Percentiles rank a stretch among this genome's conserved stretches.
These are phyloP conservation scores for Platanus orientalis DNA, from an alignment of 164 flowering plant species.

Conservation along the genomic window DNA sequence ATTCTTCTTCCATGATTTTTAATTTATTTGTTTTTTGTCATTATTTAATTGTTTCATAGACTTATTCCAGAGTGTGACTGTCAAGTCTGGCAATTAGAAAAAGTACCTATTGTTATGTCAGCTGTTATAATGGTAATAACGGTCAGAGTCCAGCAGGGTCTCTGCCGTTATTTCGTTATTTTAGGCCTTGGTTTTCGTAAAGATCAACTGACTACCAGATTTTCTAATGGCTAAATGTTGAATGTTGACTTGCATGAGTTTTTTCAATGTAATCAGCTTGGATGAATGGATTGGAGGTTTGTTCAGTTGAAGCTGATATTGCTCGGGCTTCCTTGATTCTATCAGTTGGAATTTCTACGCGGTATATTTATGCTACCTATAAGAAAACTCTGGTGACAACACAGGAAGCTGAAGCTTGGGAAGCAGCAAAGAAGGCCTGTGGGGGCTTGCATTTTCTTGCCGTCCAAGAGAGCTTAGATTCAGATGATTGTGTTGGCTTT, in stretches of 20 bases:
- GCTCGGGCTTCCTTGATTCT: conserved; percentile 56
- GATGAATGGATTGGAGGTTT: conserved; percentile 96
- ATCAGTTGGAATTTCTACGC: conserved; percentile 83
- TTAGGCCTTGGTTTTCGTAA: too few relatives aligned
- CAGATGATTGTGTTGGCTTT: conserved; percentile 91
- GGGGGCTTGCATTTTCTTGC: conserved; percentile 97
- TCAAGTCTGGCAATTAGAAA: too few relatives aligned
- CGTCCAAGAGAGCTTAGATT: conserved; percentile 79
- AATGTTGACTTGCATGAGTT: background rate
- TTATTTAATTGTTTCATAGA: too few relatives aligned
- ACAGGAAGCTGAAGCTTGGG: conserved; percentile 95
- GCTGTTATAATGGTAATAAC: too few relatives aligned
- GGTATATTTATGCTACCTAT: conserved; percentile 76
- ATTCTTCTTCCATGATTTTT: too few relatives aligned
- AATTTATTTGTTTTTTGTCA: too few relatives aligned
- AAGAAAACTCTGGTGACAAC: conserved; percentile 65
- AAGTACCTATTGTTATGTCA: too few relatives aligned
- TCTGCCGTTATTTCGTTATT: too few relatives aligned
- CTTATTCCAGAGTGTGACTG: too few relatives aligned
- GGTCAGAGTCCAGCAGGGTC: too few relatives aligned
- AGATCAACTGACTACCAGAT: too few relatives aligned
- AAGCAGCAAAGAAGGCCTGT: conserved; percentile 82
- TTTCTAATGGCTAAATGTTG: background rate
- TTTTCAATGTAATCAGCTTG: conserved; percentile 52
- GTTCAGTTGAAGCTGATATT: conserved; percentile 70